Evolutionary conservation across 2,329 filamentous ascomycete genomes (phyloP).

Genomic region (Verticillium alfalfae): DNA sequence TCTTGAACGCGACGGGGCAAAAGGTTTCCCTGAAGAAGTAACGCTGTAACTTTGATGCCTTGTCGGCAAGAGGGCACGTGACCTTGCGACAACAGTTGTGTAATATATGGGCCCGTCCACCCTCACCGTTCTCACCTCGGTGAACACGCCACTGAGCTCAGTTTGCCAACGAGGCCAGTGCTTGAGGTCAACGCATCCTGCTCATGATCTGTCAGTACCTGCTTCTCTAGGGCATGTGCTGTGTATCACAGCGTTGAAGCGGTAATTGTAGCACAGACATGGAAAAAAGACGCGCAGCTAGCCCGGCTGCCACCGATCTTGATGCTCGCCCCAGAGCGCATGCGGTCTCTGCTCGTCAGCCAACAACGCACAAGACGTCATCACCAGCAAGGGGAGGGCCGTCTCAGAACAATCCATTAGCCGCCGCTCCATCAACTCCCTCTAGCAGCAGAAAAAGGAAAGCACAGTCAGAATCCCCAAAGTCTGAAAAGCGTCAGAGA

Average conservation of each 20-base stretch:
- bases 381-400: neutral
- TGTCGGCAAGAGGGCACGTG: neutral
- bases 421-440: neutral
- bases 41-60: too few species aligned
- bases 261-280: too few species aligned
- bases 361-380: neutral
- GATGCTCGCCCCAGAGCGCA: too few species aligned
- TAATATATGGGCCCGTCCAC: neutral
- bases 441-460: neutral
- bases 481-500: conserved; percentile 27
- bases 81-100: neutral
- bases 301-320: too few species aligned
- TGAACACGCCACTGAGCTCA: neutral
- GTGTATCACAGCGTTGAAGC: too few species aligned
- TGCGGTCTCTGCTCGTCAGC: too few species aligned
- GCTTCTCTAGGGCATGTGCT: neutral
- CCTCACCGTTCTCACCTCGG: neutral
- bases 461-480: neutral
- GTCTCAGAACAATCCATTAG: neutral
- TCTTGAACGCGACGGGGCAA: too few species aligned
- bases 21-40: too few species aligned
- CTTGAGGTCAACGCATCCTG: neutral
- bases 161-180: neutral
- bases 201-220: neutral
- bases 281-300: too few species aligned